Conservation (phyloP, 2,329 filamentous ascomycete species). For the Colletotrichum sp. region DNA sequence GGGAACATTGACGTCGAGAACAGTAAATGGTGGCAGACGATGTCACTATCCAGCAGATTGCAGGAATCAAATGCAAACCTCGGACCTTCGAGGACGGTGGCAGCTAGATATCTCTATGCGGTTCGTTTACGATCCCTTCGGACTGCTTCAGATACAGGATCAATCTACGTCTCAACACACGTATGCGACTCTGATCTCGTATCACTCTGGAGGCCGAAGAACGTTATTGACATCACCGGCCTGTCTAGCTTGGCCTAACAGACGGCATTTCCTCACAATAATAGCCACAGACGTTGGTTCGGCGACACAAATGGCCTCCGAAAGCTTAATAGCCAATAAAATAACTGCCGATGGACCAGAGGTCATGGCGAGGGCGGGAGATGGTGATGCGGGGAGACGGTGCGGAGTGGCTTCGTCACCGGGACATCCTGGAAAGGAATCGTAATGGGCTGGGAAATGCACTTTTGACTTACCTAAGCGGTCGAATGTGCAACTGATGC, state of each 20-base stretch:
- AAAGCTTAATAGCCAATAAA: neutral
- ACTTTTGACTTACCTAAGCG: neutral
- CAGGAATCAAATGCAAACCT: neutral
- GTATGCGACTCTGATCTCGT: neutral
- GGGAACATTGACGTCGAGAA: neutral
- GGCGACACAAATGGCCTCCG: neutral
- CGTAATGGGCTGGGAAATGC: neutral
- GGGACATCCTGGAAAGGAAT: neutral
- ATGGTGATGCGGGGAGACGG: conserved; percentile 1
- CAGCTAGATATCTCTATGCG: neutral
- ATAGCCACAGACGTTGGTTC: neutral
- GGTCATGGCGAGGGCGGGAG: neutral
- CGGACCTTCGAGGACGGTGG: neutral
- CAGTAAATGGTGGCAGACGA: no score
- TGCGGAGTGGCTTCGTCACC: neutral
- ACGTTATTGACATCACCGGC: neutral
- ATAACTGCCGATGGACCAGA: conserved; percentile 2
- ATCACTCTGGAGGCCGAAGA: neutral
- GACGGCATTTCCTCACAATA: neutral
- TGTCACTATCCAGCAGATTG: neutral
- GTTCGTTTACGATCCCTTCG: neutral
- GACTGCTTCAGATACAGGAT: neutral
- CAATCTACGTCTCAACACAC: neutral
- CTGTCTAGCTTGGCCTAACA: neutral
- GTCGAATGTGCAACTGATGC: neutral